phyloP scores from a whole-genome alignment of 2,329 filamentous ascomycete genomes.

The Neospermospora avenae region DNA sequence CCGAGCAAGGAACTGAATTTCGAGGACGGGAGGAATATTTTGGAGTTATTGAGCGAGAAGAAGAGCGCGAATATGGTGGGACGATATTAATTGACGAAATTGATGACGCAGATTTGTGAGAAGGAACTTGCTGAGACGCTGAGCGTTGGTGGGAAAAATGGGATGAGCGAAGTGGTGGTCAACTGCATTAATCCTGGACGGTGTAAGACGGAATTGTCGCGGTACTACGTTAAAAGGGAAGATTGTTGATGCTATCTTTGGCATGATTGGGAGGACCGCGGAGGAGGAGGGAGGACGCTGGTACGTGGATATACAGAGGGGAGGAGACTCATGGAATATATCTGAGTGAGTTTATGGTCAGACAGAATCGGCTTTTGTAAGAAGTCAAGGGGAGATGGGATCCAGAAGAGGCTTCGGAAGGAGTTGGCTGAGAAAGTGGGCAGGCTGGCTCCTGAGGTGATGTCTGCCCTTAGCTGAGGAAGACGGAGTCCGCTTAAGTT shows the following conservation, averaged over 20 bases:
- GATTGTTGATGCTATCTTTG: background rate
- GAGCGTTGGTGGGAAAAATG: background rate
- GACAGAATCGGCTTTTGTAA: conserved; percentile 4
- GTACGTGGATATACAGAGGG: conserved; percentile 4
- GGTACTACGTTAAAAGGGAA: conserved; percentile 6
- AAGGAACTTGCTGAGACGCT: background rate
- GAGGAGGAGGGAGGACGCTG: conserved; percentile 5
- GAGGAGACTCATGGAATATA: conserved; percentile 12
- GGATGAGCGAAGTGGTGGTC: background rate
- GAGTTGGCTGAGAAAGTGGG: conserved; percentile 8
- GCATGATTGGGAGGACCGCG: conserved; percentile 1
- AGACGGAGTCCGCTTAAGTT: too few relatives aligned
- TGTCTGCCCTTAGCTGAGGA: background rate
- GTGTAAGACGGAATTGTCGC: conserved; percentile 3
- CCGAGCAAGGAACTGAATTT: background rate
- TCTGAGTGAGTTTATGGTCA: conserved; percentile 11
- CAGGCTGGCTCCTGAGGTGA: background rate
- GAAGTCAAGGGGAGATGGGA: conserved; percentile 1
- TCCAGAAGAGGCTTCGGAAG: conserved; percentile 4
- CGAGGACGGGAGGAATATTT: background rate
- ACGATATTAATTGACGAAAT: conserved; percentile 1
- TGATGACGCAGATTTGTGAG: conserved; percentile 4
- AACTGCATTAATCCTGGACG: conserved; percentile 9
- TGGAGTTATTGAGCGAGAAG: conserved; percentile 8
- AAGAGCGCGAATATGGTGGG: conserved; percentile 5